A percentile compares a stretch with the other conserved stretches of the same genome.
Evolutionary conservation across 768 basidiomycete genomes (phyloP).

Genomic region (Boletus edulis): DNA sequence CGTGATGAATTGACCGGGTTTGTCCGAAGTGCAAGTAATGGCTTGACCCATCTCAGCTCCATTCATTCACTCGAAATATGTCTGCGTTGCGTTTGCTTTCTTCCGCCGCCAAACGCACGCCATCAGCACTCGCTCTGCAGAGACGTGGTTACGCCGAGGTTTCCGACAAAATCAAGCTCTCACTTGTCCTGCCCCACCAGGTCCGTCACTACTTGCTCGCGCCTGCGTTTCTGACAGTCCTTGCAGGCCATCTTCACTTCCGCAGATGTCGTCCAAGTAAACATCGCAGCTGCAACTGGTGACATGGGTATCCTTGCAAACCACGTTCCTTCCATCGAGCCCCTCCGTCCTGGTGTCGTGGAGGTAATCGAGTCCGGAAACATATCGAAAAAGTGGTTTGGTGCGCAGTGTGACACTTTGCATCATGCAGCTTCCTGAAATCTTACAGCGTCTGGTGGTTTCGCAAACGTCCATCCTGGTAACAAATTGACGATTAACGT

Average conservation of each 20-base stretch:
- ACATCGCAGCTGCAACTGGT: slow-evolving; percentile 89
- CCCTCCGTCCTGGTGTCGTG: slow-evolving; percentile 89
- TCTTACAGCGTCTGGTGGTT: slow-evolving; percentile 86
- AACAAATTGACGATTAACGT: slow-evolving; percentile 97
- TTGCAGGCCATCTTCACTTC: slow-evolving; percentile 86
- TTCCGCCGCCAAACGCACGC: slow-evolving; percentile 59
- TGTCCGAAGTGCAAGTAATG: slow-evolving; percentile 18
- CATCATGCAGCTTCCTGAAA: slow-evolving; percentile 3
- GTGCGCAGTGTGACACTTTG: slow-evolving; percentile 46
- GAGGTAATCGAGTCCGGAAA: slow-evolving; percentile 86
- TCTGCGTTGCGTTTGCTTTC: slow-evolving; percentile 72
- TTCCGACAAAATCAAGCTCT: slow-evolving; percentile 87
- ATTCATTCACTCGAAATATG: slow-evolving; percentile 43
- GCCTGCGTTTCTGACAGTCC: slow-evolving; percentile 11
- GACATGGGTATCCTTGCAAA: slow-evolving; percentile 99
- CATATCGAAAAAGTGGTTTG: slow-evolving; percentile 93
- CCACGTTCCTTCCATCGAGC: slow-evolving; percentile 97
- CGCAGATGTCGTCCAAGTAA: slow-evolving; percentile 92
- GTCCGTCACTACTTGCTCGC: slow-evolving; percentile 43
- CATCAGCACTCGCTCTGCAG: slow-evolving; percentile 48
- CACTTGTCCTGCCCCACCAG: slow-evolving; percentile 93
- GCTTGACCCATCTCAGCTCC: neutral
- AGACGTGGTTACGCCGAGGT: slow-evolving; percentile 92
- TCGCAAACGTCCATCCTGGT: slow-evolving; percentile 96
- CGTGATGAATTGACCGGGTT: slow-evolving; percentile 28